These are phyloP conservation scores for Xylaria digitata DNA, from an alignment of 2,329 filamentous ascomycete genomes.

Conservation along the genomic window DNA sequence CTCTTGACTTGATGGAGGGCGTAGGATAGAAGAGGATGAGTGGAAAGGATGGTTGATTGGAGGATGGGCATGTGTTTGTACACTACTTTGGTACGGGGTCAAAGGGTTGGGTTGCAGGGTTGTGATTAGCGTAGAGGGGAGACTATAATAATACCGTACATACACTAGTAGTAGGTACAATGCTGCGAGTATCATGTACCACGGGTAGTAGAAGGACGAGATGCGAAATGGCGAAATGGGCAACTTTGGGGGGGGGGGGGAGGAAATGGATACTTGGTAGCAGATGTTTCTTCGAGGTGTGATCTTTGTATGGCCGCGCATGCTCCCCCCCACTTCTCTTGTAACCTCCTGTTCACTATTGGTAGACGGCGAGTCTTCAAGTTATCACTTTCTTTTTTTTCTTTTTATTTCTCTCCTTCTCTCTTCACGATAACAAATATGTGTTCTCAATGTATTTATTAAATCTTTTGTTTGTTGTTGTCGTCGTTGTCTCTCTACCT, in stretches of 20 bases:
- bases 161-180: constrained; percentile 19
- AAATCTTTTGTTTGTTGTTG: background rate
- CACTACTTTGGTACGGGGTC: constrained; percentile 30
- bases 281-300: constrained; percentile 11
- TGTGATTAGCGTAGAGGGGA: constrained; percentile 15
- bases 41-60: constrained; percentile 34
- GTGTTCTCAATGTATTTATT: background rate
- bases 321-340: constrained; percentile 18
- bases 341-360: constrained; percentile 12
- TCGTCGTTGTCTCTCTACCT: background rate
- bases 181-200: background rate
- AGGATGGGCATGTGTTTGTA: constrained; percentile 26
- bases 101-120: constrained; percentile 35
- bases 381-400: background rate
- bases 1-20: constrained; percentile 9
- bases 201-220: constrained; percentile 15
- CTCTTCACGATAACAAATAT: background rate
- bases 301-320: constrained; percentile 20
- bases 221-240: background rate
- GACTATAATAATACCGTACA: constrained; percentile 17
- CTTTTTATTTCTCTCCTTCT: background rate
- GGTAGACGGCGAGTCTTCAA: background rate
- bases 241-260: background rate
- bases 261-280: background rate
- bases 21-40: constrained; percentile 29